A percentile compares a stretch with the other conserved stretches of the same genome.
These are phyloP conservation scores for Poterioochromonas sp. DNA, from an alignment of 352 stramenopile genomes.

Conservation along the genomic window DNA sequence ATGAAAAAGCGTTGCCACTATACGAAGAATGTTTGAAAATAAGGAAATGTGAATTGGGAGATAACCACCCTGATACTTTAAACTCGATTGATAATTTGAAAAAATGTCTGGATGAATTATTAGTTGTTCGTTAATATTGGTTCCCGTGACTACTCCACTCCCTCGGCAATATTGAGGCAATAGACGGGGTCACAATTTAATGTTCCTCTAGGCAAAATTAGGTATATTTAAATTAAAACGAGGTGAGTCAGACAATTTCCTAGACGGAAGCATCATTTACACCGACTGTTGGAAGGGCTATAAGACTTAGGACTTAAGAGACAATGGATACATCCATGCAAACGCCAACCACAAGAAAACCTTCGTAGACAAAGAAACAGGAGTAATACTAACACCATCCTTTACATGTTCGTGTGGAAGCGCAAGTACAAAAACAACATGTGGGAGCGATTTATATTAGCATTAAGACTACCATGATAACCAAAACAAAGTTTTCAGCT, in stretches of 20 bases:
- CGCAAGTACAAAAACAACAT: constrained; percentile 14
- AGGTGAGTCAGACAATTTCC: constrained; percentile 11
- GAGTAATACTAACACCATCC: constrained; percentile 13
- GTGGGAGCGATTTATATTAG: constrained; percentile 13
- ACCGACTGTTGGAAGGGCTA: constrained; percentile 8
- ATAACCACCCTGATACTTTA: constrained; percentile 9
- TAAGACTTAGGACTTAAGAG: constrained; percentile 14
- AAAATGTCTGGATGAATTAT: constrained; percentile 17
- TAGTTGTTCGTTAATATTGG: constrained; percentile 15
- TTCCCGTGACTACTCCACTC: constrained; percentile 8
- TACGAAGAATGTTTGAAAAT: constrained; percentile 25
- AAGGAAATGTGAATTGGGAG: constrained; percentile 10
- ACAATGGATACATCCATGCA: constrained; percentile 13
- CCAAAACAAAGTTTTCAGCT: constrained; percentile 14
- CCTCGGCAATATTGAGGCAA: constrained; percentile 10
- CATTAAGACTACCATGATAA: constrained; percentile 15
- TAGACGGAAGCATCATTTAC: constrained; percentile 13
- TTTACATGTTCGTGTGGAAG: constrained; percentile 13
- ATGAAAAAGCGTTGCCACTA: not conserved
- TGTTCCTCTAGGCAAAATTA: constrained; percentile 14
- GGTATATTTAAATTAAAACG: constrained; percentile 18
- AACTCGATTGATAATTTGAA: constrained; percentile 11
- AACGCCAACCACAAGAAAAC: constrained; percentile 11
- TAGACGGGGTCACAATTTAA: constrained; percentile 13
- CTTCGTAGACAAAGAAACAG: constrained; percentile 13